A percentile compares a stretch with the other conserved stretches of the same genome.
Evolutionary conservation across 495 filamentous ascomycete genomes (phyloP).

Genomic region (Rhypophila decipiens): DNA sequence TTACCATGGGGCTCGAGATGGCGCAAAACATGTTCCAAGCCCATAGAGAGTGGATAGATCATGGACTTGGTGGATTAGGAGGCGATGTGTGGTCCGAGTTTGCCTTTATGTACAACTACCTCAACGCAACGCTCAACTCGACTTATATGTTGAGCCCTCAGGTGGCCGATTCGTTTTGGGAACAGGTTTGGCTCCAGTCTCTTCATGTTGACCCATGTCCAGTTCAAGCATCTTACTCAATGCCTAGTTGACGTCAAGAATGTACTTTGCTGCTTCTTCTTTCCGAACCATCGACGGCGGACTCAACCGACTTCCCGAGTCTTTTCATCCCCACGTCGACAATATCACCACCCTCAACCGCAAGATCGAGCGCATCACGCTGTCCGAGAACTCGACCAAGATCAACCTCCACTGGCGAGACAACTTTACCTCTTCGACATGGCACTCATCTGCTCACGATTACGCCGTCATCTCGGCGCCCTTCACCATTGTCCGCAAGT

Average conservation of each 20-base stretch:
- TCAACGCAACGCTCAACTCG: conserved; percentile 48
- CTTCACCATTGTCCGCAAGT: conserved; percentile 51
- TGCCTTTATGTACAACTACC: conserved; percentile 52
- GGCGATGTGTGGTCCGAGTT: conserved; percentile 54
- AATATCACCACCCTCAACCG: conserved; percentile 49
- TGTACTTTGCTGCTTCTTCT: conserved; percentile 54
- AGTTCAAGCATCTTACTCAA: too few species aligned
- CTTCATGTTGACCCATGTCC: too few species aligned
- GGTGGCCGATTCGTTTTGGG: conserved; percentile 27
- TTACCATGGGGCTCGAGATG: conserved; percentile 34
- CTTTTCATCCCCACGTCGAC: conserved; percentile 55
- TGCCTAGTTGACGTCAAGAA: too few species aligned
- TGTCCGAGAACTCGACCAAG: conserved; percentile 29
- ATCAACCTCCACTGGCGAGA: conserved; percentile 45
- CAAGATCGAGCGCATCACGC: conserved; percentile 42
- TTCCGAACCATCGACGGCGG: conserved; percentile 62
- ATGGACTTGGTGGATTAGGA: conserved; percentile 29
- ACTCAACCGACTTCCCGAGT: conserved; percentile 51
- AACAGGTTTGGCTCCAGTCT: conserved; percentile 19
- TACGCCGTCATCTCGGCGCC: conserved; percentile 60
- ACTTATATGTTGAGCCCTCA: conserved; percentile 40
- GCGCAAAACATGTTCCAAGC: conserved; percentile 58
- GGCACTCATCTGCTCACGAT: too few species aligned
- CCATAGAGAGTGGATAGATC: conserved; percentile 46
- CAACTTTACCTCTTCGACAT: conserved; percentile 39